Conservation (phyloP, 805 yeast species). For the Schwanniomyces pseudopolymorphus region DNA sequence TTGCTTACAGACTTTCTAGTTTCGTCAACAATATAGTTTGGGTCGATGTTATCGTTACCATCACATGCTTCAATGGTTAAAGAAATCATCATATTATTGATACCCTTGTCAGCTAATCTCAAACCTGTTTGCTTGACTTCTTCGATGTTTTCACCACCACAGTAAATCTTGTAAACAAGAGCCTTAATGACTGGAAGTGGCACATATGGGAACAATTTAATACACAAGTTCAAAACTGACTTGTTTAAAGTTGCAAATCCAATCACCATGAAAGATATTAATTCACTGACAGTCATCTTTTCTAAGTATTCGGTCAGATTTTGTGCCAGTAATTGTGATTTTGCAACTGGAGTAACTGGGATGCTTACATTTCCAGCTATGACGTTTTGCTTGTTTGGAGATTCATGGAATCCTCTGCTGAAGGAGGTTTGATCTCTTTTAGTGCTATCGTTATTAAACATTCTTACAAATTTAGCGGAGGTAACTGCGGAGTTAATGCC, state of each 20-base stretch:
- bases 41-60: conserved; percentile 65
- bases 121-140: conserved; percentile 74
- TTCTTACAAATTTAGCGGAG: not conserved
- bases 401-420: conserved; percentile 16
- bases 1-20: conserved; percentile 66
- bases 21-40: conserved; percentile 57
- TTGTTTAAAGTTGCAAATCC: conserved; percentile 70
- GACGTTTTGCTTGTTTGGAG: conserved; percentile 21
- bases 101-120: conserved; percentile 67
- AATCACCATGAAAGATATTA: conserved; percentile 64
- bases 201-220: conserved; percentile 67
- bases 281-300: conserved; percentile 52
- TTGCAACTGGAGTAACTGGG: conserved; percentile 51
- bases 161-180: conserved; percentile 78
- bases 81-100: conserved; percentile 93
- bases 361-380: conserved; percentile 12
- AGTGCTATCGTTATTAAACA: not conserved
- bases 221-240: conserved; percentile 58
- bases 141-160: conserved; percentile 80
- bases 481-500: not conserved
- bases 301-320: conserved; percentile 41
- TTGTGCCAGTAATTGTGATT: conserved; percentile 33
- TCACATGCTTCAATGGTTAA: conserved; percentile 91
- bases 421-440: not conserved
- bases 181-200: conserved; percentile 71